phyloP scores from a whole-genome alignment of 2,329 filamentous ascomycete genomes.

The Fusarium euwallaceae region DNA sequence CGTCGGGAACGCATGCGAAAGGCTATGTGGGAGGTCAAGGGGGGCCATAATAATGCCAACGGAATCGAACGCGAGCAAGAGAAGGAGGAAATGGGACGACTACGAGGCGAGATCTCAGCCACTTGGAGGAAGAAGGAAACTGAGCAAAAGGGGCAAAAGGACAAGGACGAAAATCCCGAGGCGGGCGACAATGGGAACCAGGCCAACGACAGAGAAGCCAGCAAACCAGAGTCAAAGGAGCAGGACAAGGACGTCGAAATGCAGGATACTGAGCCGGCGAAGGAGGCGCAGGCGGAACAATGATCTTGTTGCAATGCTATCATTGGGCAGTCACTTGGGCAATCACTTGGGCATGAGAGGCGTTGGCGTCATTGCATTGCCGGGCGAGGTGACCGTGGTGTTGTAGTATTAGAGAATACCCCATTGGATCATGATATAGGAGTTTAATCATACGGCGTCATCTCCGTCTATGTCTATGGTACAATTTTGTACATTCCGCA shows the following conservation, averaged over 20 bases:
- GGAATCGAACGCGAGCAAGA: constrained; percentile 44
- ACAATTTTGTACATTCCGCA: constrained; percentile 32
- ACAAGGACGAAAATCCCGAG: constrained; percentile 48
- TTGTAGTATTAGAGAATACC: constrained; percentile 48
- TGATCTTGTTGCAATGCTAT: constrained; percentile 30
- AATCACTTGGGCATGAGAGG: constrained; percentile 33
- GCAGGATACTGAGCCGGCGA: constrained; percentile 42
- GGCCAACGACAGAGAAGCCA: constrained; percentile 26
- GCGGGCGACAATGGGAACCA: constrained; percentile 65
- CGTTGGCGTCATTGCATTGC: constrained; percentile 44
- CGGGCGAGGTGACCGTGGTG: constrained; percentile 30
- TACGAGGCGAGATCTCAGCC: constrained; percentile 50
- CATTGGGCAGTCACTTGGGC: constrained; percentile 7
- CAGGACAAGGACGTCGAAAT: constrained; percentile 51
- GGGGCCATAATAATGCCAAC: constrained; percentile 49
- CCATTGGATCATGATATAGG: constrained; percentile 40
- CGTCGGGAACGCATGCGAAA: constrained; percentile 69
- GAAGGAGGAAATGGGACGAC: constrained; percentile 41
- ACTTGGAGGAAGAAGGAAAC: constrained; percentile 52
- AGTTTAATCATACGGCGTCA: constrained; percentile 33
- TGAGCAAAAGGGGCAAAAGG: constrained; percentile 42
- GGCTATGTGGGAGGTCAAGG: constrained; percentile 66
- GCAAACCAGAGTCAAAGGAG: constrained; percentile 10
- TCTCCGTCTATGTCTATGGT: constrained; percentile 32
- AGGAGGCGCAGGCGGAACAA: constrained; percentile 33